A percentile compares a stretch with the other conserved stretches of the same genome.
Evolutionary conservation across 2,329 filamentous ascomycete genomes (phyloP).

Genomic region (Cordyceps pruinosa): DNA sequence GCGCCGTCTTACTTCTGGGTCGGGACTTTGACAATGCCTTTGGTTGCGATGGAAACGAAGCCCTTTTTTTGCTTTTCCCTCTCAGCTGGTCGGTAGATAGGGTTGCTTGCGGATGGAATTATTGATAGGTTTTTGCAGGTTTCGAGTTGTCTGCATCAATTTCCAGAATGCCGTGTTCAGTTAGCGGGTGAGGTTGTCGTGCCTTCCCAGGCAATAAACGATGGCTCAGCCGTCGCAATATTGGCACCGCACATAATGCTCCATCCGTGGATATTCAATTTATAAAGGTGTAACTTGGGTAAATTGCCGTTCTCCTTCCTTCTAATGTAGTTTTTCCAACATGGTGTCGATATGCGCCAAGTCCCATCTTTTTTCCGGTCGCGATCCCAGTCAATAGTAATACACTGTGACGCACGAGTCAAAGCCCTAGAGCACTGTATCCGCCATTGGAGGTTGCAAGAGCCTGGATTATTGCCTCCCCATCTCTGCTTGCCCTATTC

Average conservation of each 20-base stretch:
- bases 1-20: neutral
- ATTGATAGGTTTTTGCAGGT: neutral
- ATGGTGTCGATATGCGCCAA: neutral
- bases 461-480: slow-evolving; percentile 10
- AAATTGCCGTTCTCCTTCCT: neutral
- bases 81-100: neutral
- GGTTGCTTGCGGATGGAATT: neutral
- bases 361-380: neutral
- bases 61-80: neutral
- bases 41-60: slow-evolving; percentile 5
- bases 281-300: neutral
- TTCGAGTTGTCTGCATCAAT: neutral
- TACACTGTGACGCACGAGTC: slow-evolving; percentile 6
- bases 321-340: neutral
- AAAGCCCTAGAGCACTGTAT: slow-evolving; percentile 30
- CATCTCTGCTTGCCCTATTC: neutral
- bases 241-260: no score
- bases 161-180: neutral
- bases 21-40: neutral
- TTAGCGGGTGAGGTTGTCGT: neutral
- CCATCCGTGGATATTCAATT: no score
- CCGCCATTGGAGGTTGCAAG: slow-evolving; percentile 20
- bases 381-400: neutral
- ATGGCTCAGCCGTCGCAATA: no score
- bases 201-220: no score